phyloP scores from a whole-genome alignment of 306 rosid genomes.

The Hylodesmum podocarpum region DNA sequence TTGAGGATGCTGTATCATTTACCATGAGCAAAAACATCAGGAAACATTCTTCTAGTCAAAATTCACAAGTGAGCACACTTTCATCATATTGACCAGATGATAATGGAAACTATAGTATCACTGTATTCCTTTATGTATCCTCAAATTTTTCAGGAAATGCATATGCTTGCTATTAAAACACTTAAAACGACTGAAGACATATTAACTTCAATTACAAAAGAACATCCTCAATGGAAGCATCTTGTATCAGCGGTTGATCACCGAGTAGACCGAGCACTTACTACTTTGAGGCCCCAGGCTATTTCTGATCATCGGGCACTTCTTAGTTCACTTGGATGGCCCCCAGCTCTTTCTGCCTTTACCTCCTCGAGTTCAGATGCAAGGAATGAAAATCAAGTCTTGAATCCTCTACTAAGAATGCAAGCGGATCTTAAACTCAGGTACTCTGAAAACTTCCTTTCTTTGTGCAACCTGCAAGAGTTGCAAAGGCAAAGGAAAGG shows the following conservation, averaged over 20 bases:
- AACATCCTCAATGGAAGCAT: conserved; percentile 74
- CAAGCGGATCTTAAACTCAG: conserved; percentile 71
- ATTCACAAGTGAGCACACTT: conserved; percentile 66
- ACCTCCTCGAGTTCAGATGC: conserved; percentile 45
- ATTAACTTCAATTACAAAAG: conserved; percentile 59
- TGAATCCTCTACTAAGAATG: conserved; percentile 78
- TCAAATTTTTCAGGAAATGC: conserved; percentile 63
- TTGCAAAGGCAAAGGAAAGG: conserved; percentile 81
- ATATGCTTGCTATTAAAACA: conserved; percentile 59
- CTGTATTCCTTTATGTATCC: conserved; percentile 26
- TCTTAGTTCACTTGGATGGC: conserved; percentile 90
- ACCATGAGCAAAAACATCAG: conserved; percentile 65
- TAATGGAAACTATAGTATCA: background rate
- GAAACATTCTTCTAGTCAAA: conserved; percentile 51
- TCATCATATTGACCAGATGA: conserved; percentile 24
- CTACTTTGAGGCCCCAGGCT: conserved; percentile 89
- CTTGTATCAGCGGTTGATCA: conserved; percentile 90
- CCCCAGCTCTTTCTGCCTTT: conserved; percentile 73
- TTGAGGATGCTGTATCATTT: conserved; percentile 86
- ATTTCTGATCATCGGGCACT: conserved; percentile 83
- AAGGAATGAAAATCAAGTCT: conserved; percentile 44
- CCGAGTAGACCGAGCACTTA: conserved; percentile 90
- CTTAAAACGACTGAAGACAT: conserved; percentile 66
- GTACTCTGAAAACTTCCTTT: conserved; percentile 76
- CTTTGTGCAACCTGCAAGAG: conserved; percentile 82